Evolutionary conservation across 2,329 filamentous ascomycete species (phyloP).

Genomic region (Scedosporium dehoogii): DNA sequence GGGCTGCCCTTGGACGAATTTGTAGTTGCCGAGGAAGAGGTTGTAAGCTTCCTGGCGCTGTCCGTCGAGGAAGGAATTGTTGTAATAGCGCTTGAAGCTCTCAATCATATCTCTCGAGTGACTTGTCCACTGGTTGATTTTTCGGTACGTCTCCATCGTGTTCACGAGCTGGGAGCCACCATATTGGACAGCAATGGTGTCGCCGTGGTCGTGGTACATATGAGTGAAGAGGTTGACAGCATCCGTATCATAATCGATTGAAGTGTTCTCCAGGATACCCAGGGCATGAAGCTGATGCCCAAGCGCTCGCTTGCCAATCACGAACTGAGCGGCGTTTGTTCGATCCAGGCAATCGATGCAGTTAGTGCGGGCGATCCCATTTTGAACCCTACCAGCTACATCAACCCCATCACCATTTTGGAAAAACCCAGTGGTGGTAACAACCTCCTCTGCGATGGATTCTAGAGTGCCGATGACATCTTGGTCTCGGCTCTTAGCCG

Average conservation of each 20-base stretch:
- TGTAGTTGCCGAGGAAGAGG: conserved; percentile 91
- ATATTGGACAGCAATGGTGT: conserved; percentile 96
- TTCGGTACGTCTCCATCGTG: conserved; percentile 98
- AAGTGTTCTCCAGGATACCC: conserved; percentile 70
- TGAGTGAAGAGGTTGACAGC: conserved; percentile 93
- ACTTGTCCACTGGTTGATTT: conserved; percentile 98
- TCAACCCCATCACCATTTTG: conserved; percentile 73
- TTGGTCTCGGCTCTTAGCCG: conserved; percentile 81
- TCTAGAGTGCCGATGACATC: conserved; percentile 93
- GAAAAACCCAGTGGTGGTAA: conserved; percentile 84
- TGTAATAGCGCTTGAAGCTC: conserved; percentile 97
- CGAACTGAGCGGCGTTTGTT: conserved; percentile 95
- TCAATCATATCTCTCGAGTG: conserved; percentile 98
- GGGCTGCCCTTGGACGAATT: conserved; percentile 75
- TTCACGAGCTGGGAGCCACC: conserved; percentile 96
- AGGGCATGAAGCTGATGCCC: conserved; percentile 87
- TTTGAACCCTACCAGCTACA: conserved; percentile 63
- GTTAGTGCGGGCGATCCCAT: conserved; percentile 88
- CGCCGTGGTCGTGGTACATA: conserved; percentile 97
- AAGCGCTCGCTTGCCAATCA: conserved; percentile 89
- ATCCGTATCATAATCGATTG: conserved; percentile 88
- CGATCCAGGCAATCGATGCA: conserved; percentile 97
- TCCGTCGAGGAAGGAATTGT: conserved; percentile 96
- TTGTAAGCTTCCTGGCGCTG: conserved; percentile 98
- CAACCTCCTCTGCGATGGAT: conserved; percentile 76